phyloP scores from a whole-genome alignment of 1,139 yeast species.

The Pneumocystis jirovecii region DNA sequence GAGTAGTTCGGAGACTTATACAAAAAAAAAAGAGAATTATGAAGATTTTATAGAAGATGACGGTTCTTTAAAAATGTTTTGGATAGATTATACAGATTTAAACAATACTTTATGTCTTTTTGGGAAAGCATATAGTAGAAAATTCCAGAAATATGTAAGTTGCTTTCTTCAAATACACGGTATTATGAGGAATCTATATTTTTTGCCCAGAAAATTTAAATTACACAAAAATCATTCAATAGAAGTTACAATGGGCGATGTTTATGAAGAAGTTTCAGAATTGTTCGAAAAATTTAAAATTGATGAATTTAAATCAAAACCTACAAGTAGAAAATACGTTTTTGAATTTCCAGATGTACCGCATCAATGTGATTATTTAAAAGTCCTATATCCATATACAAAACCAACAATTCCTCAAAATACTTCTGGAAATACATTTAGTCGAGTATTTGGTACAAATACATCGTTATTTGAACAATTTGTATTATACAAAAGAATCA shows the following conservation, averaged over 20 bases:
- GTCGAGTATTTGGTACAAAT: conserved; percentile 66
- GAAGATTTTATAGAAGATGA: conserved; percentile 23
- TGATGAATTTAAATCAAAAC: conserved; percentile 49
- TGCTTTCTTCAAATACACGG: conserved; percentile 68
- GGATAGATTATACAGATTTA: conserved; percentile 81
- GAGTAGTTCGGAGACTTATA: conserved; percentile 4
- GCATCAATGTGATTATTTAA: conserved; percentile 62
- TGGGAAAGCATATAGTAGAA: conserved; percentile 56
- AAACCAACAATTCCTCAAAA: conserved; percentile 51
- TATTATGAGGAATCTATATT: conserved; percentile 54
- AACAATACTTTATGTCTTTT: conserved; percentile 58
- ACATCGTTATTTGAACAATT: conserved; percentile 70
- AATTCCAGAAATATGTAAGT: conserved; percentile 37
- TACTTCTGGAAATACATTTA: conserved; percentile 60
- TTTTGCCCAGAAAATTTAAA: conserved; percentile 48
- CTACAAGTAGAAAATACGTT: conserved; percentile 66
- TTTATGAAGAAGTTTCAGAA: conserved; percentile 61
- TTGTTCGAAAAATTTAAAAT: conserved; percentile 51
- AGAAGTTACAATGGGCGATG: conserved; percentile 43
- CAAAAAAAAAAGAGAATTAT: conserved; percentile 7
- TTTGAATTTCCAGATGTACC: conserved; percentile 77
- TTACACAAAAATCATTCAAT: conserved; percentile 15
- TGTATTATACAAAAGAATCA: conserved; percentile 63
- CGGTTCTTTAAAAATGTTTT: conserved; percentile 54
- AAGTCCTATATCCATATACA: conserved; percentile 58